Conservation (phyloP, 768 basidiomycete genomes). For the Polyporus arcularius region DNA sequence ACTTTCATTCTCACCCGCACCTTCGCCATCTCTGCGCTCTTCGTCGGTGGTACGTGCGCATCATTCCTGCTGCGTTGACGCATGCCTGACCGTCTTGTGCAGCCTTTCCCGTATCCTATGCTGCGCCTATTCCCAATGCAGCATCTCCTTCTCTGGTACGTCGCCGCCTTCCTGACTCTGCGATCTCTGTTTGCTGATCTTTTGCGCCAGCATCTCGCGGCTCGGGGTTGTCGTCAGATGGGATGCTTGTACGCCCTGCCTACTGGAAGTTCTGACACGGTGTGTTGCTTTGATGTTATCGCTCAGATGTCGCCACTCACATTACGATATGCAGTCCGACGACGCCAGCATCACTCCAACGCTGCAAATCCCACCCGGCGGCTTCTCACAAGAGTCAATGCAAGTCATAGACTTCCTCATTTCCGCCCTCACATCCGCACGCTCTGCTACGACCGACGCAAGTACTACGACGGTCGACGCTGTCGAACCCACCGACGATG, state of each 20-base stretch:
- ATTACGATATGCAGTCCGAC: not conserved
- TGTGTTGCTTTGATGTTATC: not conserved
- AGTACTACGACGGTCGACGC: not conserved
- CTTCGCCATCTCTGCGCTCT: conserved; percentile 22
- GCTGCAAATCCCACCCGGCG: not conserved
- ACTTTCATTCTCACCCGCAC: conserved; percentile 22
- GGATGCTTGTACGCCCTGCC: conserved; percentile 8
- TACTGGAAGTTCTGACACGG: not conserved
- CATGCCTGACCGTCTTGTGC: not conserved
- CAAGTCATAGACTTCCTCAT: not conserved
- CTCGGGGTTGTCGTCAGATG: conserved; percentile 2
- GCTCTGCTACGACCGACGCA: not conserved
- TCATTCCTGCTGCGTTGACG: not conserved
- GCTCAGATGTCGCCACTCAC: not conserved
- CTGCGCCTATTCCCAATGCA: not conserved
- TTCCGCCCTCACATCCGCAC: not conserved
- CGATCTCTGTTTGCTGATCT: not conserved
- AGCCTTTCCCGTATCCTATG: not conserved
- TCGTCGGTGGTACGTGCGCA: conserved; percentile 12
- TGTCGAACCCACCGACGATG: too few species aligned
- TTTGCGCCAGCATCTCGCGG: not conserved
- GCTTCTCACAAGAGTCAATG: not conserved
- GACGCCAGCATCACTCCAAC: not conserved
- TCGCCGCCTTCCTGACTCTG: not conserved
- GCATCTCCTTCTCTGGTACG: not conserved